Percentiles rank a stretch among this genome's conserved stretches.
phyloP scores from a whole-genome alignment of 1,284 basidiomycete species.

The Pseudozyma pruni region DNA sequence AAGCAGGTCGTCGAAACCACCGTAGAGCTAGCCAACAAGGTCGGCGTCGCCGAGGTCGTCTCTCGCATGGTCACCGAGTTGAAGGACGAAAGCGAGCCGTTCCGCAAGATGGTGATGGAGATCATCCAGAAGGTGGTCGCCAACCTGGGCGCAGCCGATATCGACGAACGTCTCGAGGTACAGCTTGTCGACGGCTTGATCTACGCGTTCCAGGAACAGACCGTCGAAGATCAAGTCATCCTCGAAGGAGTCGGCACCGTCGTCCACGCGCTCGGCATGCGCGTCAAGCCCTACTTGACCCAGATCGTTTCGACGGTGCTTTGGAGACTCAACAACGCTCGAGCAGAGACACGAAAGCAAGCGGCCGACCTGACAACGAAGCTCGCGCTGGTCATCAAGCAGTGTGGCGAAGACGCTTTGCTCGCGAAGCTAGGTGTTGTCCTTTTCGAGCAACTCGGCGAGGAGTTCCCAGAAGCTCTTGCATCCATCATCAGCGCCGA shows the following conservation, averaged over 20 bases:
- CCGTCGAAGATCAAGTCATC: slow-evolving; percentile 98
- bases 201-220: slow-evolving; percentile 99
- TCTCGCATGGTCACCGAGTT: slow-evolving; percentile 94
- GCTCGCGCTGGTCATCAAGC: slow-evolving; percentile 96
- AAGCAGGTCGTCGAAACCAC: slow-evolving; percentile 98
- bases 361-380: slow-evolving; percentile 95
- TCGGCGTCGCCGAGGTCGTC: slow-evolving; percentile 94
- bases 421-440: slow-evolving; percentile 96
- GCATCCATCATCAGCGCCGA: slow-evolving; percentile 97
- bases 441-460: slow-evolving; percentile 97
- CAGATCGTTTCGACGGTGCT: slow-evolving; percentile 99
- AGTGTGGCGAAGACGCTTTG: slow-evolving; percentile 94
- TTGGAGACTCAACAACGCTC: slow-evolving; percentile 94
- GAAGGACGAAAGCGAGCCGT: slow-evolving; percentile 84
- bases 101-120: slow-evolving; percentile 99
- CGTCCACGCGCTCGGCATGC: slow-evolving; percentile 92
- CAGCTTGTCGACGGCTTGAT: slow-evolving; percentile 97
- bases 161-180: slow-evolving; percentile 94
- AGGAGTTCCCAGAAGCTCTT: slow-evolving; percentile 98
- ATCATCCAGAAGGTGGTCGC: slow-evolving; percentile 97
- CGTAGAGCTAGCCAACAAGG: slow-evolving; percentile 94
- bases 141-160: slow-evolving; percentile 91
- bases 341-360: slow-evolving; percentile 98
- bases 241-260: slow-evolving; percentile 97
- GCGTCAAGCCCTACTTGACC: slow-evolving; percentile 98